phyloP scores from a whole-genome alignment of 2,329 filamentous ascomycete genomes.

The Aspergillus niger region DNA sequence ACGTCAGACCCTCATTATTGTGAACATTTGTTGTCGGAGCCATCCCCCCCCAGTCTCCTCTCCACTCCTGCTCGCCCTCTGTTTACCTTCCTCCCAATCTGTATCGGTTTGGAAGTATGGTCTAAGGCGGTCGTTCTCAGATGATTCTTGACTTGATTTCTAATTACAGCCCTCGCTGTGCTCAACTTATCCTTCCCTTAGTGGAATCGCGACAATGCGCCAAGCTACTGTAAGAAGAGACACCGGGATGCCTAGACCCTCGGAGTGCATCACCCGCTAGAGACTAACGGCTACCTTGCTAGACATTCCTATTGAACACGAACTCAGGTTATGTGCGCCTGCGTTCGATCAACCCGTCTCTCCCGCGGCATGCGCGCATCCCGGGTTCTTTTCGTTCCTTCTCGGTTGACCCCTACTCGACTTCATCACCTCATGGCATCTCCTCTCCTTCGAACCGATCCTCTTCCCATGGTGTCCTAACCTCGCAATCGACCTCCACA shows the following conservation, averaged over 20 bases:
- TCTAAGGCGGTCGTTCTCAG: constrained; percentile 19
- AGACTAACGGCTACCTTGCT: constrained; percentile 13
- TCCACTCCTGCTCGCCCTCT: not conserved
- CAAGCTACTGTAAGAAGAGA: constrained; percentile 32
- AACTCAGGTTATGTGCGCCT: constrained; percentile 26
- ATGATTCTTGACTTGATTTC: constrained; percentile 20
- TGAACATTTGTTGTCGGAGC: constrained; percentile 3
- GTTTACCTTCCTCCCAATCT: constrained; percentile 1
- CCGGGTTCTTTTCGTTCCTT: constrained; percentile 30
- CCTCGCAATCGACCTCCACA: constrained; percentile 16
- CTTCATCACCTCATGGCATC: constrained; percentile 14
- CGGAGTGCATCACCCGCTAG: not conserved
- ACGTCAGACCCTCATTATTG: constrained; percentile 23
- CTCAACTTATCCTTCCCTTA: constrained; percentile 26
- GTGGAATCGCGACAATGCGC: constrained; percentile 30
- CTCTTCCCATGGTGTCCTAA: constrained; percentile 21
- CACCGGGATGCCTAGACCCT: not conserved
- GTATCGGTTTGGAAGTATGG: constrained; percentile 24
- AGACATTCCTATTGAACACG: constrained; percentile 28
- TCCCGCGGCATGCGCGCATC: constrained; percentile 20
- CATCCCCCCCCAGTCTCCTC: constrained; percentile 1
- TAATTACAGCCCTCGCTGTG: constrained; percentile 27
- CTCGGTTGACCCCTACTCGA: constrained; percentile 32
- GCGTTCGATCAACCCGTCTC: constrained; percentile 21
- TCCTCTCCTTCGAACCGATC: constrained; percentile 19